Conservation (phyloP, 116 monocot genomes). For the Cymodocea nodosa region DNA sequence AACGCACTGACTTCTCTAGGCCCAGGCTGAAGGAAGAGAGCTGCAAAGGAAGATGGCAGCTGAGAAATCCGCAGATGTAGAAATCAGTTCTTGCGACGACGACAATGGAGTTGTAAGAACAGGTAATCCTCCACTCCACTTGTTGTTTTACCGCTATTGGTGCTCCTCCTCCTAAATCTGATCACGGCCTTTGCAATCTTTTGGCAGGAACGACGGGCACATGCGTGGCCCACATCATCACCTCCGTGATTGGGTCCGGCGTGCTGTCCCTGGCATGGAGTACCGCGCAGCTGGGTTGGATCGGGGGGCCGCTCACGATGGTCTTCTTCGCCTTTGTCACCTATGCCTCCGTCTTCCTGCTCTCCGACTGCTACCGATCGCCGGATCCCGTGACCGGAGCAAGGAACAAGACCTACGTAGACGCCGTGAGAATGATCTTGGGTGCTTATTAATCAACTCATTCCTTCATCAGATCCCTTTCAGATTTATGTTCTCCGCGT, state of each 20-base stretch:
- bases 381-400: conserved; percentile 45
- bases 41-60: background rate
- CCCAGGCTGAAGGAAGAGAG: too few relatives aligned
- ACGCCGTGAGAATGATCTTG: conserved; percentile 35
- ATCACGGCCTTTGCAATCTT: background rate
- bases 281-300: conserved; percentile 55
- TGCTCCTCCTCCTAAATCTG: background rate
- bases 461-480: background rate
- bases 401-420: conserved; percentile 41
- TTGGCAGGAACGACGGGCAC: conserved; percentile 34
- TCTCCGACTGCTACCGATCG: conserved; percentile 54
- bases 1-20: too few relatives aligned
- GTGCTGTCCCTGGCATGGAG: conserved; percentile 68
- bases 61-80: background rate
- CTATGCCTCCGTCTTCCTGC: conserved; percentile 18
- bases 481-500: background rate
- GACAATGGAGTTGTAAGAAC: conserved; percentile 11
- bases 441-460: conserved; percentile 12
- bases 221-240: conserved; percentile 54
- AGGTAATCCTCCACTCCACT: background rate
- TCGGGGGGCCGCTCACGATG: conserved; percentile 31
- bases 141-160: too few relatives aligned
- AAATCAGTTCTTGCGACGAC: background rate
- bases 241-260: conserved; percentile 60
- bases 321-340: conserved; percentile 41